Evolutionary conservation across 2,329 filamentous ascomycete genomes (phyloP).

Genomic region (Neodidymelliopsis sp.): DNA sequence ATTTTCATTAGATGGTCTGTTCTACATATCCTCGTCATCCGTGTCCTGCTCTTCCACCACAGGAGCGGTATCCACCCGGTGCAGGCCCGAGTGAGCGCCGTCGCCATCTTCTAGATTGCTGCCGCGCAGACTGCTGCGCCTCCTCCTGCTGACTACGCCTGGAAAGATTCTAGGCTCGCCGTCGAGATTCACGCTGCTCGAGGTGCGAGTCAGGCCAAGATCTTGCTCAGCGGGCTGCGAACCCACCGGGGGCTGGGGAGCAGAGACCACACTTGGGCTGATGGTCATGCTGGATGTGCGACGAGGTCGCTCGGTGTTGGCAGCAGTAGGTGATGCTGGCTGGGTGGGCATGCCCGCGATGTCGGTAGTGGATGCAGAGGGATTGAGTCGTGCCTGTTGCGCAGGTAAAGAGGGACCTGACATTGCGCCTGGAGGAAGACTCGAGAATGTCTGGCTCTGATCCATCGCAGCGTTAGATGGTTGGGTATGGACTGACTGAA

Average conservation of each 20-base stretch:
- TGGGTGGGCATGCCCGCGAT: constrained; percentile 23
- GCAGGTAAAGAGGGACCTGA: constrained; percentile 38
- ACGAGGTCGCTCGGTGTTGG: constrained; percentile 32
- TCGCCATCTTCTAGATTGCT: constrained; percentile 12
- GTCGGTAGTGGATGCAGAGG: constrained; percentile 32
- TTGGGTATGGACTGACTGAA: constrained; percentile 51
- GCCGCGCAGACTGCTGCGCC: constrained; percentile 33
- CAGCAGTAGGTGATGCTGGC: constrained; percentile 36
- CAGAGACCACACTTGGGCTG: constrained; percentile 30
- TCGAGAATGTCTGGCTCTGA: constrained; percentile 37
- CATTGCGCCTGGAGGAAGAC: constrained; percentile 41
- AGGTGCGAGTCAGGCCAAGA: constrained; percentile 29
- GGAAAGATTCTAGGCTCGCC: constrained; percentile 76
- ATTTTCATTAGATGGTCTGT: neutral
- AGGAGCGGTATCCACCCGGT: constrained; percentile 14
- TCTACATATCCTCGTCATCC: constrained; percentile 10
- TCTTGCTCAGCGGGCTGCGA: constrained; percentile 27
- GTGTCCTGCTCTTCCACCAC: constrained; percentile 29
- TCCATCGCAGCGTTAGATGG: constrained; percentile 49
- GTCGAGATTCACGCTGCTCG: constrained; percentile 42
- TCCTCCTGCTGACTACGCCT: constrained; percentile 65
- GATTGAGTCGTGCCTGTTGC: constrained; percentile 49
- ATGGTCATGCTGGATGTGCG: constrained; percentile 42
- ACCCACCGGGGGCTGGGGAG: constrained; percentile 26
- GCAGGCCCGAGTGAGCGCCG: constrained; percentile 21